Conservation (phyloP, 495 filamentous ascomycete species). For the Beverwykella pulmonaria region DNA sequence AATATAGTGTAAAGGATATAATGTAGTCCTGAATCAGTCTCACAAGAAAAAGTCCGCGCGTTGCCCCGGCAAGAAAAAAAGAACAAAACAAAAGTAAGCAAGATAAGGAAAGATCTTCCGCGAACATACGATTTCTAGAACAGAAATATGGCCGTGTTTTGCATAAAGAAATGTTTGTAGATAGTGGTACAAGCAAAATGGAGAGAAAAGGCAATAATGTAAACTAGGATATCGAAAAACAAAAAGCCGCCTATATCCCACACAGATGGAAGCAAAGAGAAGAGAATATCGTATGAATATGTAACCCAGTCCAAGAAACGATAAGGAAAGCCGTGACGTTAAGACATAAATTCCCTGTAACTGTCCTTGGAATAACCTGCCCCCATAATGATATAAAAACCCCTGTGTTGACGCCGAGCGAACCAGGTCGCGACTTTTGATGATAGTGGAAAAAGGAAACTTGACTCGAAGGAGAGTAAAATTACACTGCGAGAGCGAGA, state of each 20-base stretch:
- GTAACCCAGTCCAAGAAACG: neutral
- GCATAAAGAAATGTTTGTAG: no score
- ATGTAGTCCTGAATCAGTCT: no score
- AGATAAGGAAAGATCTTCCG: no score
- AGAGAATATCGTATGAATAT: neutral
- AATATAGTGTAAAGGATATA: no score
- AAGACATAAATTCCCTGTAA: neutral
- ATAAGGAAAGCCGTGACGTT: neutral
- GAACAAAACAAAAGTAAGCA: no score
- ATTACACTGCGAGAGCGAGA: conserved; percentile 6
- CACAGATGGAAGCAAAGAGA: neutral
- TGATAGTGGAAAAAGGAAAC: neutral
- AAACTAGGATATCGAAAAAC: neutral
- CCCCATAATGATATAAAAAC: neutral
- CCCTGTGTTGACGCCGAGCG: neutral
- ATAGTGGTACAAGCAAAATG: no score
- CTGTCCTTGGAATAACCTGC: neutral
- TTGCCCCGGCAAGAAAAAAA: no score
- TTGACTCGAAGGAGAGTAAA: neutral
- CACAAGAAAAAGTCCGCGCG: no score
- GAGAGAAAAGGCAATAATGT: no score
- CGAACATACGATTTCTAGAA: no score
- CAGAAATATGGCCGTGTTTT: no score
- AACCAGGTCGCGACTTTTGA: neutral
- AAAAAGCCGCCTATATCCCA: neutral